A percentile compares a stretch with the other conserved stretches of the same genome.
Evolutionary conservation across 495 filamentous ascomycete species (phyloP).

Genomic region (Hyphodiscus hymeniophilus): DNA sequence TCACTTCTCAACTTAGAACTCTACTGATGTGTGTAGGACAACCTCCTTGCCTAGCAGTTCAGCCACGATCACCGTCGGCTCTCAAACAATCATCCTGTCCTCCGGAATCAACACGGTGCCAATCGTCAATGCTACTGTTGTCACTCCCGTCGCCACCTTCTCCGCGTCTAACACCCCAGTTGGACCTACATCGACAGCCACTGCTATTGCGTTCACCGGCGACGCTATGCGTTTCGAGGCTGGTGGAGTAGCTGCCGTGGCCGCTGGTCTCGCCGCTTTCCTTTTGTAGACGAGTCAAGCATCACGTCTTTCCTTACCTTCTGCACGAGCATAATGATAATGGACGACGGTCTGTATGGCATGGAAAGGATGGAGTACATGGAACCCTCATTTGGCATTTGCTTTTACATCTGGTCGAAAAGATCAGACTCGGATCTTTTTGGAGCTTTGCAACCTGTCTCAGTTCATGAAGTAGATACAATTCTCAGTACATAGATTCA

Average conservation of each 20-base stretch:
- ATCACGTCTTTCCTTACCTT: neutral
- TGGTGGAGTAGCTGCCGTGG: constrained; percentile 45
- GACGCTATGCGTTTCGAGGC: constrained; percentile 37
- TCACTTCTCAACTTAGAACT: too few species aligned
- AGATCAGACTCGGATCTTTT: too few species aligned
- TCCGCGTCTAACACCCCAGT: constrained; percentile 2
- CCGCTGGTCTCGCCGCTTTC: constrained; percentile 52
- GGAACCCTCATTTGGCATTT: too few species aligned
- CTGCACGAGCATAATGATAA: constrained; percentile 8
- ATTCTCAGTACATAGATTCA: too few species aligned
- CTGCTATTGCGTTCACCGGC: constrained; percentile 19
- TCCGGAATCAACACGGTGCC: constrained; percentile 13
- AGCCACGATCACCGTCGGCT: constrained; percentile 10
- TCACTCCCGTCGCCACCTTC: constrained; percentile 13
- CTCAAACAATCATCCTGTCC: constrained; percentile 19
- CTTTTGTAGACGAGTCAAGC: constrained; percentile 41
- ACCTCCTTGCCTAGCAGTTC: too few species aligned
- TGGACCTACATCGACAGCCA: constrained; percentile 9
- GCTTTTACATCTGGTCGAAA: too few species aligned
- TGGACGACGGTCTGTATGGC: constrained; percentile 4
- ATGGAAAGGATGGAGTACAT: too few species aligned
- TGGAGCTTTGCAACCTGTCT: too few species aligned
- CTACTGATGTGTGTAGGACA: too few species aligned
- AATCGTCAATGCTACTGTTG: constrained; percentile 12
- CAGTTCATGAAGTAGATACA: too few species aligned